Conservation (phyloP, 2,329 filamentous ascomycete species). For the Cylindrodendrum hubeiense region DNA sequence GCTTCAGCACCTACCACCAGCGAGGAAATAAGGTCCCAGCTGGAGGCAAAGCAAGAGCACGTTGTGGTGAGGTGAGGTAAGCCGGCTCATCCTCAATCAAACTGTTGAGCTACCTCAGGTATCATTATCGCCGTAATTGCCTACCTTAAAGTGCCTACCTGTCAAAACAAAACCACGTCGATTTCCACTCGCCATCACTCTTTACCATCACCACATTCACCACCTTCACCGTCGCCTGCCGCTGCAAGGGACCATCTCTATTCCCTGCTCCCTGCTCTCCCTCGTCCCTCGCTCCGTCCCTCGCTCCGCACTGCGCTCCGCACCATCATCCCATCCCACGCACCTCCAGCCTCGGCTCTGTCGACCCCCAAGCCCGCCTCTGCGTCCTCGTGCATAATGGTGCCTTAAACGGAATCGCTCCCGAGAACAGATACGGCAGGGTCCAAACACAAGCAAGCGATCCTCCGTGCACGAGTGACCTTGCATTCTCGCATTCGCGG, state of each 20-base stretch:
- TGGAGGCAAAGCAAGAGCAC: background rate
- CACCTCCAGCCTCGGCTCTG: constrained; percentile 24
- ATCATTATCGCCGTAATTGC: background rate
- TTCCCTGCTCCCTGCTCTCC: constrained; percentile 15
- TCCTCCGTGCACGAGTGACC: background rate
- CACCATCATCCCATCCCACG: constrained; percentile 29
- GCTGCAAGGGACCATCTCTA: constrained; percentile 26
- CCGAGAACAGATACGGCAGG: constrained; percentile 38
- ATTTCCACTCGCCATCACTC: background rate
- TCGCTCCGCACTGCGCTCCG: constrained; percentile 12
- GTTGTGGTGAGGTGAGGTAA: background rate
- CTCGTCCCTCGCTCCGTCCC: constrained; percentile 4
- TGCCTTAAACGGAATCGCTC: constrained; percentile 44
- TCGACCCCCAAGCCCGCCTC: constrained; percentile 23
- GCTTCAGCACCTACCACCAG: background rate
- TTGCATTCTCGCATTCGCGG: background rate
- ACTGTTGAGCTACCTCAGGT: constrained; percentile 2
- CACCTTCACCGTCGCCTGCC: constrained; percentile 10
- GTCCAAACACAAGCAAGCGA: constrained; percentile 12
- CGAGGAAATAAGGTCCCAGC: background rate
- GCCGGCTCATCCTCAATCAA: background rate
- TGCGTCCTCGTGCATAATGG: constrained; percentile 29
- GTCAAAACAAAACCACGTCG: background rate
- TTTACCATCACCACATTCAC: constrained; percentile 8
- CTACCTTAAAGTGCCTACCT: background rate